Conservation (phyloP, 2,329 filamentous ascomycete genomes). For the Drechslera avenae region DNA sequence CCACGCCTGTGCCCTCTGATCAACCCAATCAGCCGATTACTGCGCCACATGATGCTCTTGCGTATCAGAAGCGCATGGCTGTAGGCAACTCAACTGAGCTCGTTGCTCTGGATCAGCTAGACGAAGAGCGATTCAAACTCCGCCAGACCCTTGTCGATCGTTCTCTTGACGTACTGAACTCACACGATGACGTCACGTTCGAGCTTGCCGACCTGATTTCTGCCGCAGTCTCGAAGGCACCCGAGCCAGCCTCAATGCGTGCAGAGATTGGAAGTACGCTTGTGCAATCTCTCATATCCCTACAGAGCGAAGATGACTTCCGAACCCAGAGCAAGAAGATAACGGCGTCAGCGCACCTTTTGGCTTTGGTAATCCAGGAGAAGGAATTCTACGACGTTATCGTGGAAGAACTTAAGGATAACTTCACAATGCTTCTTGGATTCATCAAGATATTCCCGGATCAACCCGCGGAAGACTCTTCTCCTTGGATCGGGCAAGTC, state of each 20-base stretch:
- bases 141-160: conserved; percentile 82
- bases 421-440: conserved; percentile 73
- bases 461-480: conserved; percentile 74
- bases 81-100: conserved; percentile 44
- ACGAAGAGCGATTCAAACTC: conserved; percentile 73
- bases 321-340: conserved; percentile 69
- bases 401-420: conserved; percentile 74
- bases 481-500: conserved; percentile 90
- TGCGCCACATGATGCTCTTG: conserved; percentile 32
- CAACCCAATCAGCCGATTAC: conserved; percentile 18
- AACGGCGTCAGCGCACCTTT: conserved; percentile 87
- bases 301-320: conserved; percentile 64
- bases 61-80: conserved; percentile 42
- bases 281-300: conserved; percentile 77
- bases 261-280: conserved; percentile 82
- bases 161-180: conserved; percentile 86
- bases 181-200: conserved; percentile 85
- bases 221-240: conserved; percentile 68
- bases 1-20: conserved; percentile 26
- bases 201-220: conserved; percentile 87
- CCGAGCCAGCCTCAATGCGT: conserved; percentile 63
- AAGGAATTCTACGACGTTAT: conserved; percentile 79
- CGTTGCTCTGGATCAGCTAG: conserved; percentile 77
- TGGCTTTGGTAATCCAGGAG: conserved; percentile 86
- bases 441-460: conserved; percentile 76